phyloP scores from a whole-genome alignment of 441 rosid genomes.

The Rhodomyrtus psidioides region DNA sequence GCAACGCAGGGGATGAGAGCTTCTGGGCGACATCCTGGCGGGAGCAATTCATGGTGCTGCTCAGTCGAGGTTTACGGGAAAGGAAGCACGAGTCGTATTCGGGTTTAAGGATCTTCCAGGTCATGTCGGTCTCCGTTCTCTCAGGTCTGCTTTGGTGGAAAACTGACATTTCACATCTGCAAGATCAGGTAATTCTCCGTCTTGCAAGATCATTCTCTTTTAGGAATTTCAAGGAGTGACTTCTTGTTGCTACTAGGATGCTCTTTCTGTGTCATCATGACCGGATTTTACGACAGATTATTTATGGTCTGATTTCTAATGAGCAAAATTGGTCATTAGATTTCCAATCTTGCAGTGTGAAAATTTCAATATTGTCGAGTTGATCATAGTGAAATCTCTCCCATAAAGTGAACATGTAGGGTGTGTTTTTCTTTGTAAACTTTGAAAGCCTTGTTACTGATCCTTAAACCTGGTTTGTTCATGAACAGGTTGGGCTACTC shows the following conservation, averaged over 20 bases:
- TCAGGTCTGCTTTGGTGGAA: conserved; percentile 89
- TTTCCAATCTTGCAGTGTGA: background rate
- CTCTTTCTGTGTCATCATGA: background rate
- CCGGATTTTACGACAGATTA: background rate
- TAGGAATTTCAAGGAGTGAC: background rate
- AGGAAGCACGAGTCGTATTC: conserved; percentile 84
- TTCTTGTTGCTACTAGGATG: background rate
- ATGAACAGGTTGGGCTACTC: conserved; percentile 68
- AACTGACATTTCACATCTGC: conserved; percentile 47
- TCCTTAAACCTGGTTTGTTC: background rate
- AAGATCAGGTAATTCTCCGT: conserved; percentile 62
- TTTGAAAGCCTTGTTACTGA: background rate
- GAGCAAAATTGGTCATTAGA: background rate
- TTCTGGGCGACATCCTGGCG: conserved; percentile 78
- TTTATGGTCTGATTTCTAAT: background rate
- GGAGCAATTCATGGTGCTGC: conserved; percentile 63
- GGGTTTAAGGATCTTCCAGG: conserved; percentile 67
- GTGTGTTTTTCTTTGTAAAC: background rate
- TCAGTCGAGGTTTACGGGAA: conserved; percentile 62
- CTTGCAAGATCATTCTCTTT: background rate
- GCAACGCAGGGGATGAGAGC: conserved; percentile 21
- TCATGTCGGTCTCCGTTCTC: conserved; percentile 67
- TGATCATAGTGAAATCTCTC: background rate
- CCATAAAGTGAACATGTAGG: background rate
- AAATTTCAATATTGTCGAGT: background rate